Evolutionary conservation across 805 yeast species (phyloP), one percentile per base, ranked within the genome.

Genomic region (Yamadazyma sp.): DNA sequence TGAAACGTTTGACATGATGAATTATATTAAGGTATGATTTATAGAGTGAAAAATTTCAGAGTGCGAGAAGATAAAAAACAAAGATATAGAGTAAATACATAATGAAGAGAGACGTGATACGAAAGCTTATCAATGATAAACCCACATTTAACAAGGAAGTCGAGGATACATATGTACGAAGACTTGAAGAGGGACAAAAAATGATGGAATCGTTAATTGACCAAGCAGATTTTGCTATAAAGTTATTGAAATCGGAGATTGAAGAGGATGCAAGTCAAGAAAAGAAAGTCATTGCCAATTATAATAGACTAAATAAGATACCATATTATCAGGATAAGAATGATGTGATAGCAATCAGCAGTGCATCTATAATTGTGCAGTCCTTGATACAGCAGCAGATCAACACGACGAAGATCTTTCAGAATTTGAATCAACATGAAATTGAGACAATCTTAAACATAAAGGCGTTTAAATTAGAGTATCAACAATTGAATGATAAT

Each of bases 251-350:
- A 10, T 23, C 22, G 15, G 39, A 36, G 6, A 9, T 17, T 12
- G 31, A 27, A n/a, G 17, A 28, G 6, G 18, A 16, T 13, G 31
- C 15, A 17, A 14, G 8, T 12, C 5, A 23, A 5, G 11, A 5
- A 5, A 25, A 31, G 12, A 22, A 28, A 17, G 30, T 32, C 5
- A 37, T 37, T 17, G 40, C 40, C 9, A 19, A 19, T 5, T 23
- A 28, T 17, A 28, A 29, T 3, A 12, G 33, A 10, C 16, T 15
- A 9, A 22, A 30, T 23, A 49, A 40, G 16, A 32, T 60, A 2
- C 55, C 60, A 2, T 60, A 50, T 32, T 36, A 42, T 12, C 54
- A 58, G 3, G 56, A 48, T 23, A 57, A 56, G 38, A 53, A 50
- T 32, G 65, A 58, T 23, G 54, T 53, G 12, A 50, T 59, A 14